Conservation (phyloP, 2,329 filamentous ascomycete genomes). For the Penicillium janthinellum region DNA sequence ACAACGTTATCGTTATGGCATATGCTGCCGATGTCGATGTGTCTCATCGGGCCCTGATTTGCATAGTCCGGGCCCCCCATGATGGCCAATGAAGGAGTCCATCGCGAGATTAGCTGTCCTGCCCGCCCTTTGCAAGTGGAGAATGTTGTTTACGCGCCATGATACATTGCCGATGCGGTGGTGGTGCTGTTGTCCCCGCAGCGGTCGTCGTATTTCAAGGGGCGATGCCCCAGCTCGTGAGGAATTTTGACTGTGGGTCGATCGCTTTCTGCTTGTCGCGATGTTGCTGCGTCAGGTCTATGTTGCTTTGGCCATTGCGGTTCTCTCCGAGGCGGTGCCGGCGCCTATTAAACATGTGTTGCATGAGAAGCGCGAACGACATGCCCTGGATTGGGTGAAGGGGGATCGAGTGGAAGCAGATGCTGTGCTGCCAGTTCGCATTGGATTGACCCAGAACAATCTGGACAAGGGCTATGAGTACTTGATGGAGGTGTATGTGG, state of each 20-base stretch:
- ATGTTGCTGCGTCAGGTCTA: conserved; percentile 23
- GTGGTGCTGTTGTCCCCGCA: not conserved
- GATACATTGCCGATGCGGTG: conserved; percentile 2
- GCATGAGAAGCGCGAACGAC: conserved; percentile 45
- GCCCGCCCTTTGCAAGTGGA: conserved; percentile 5
- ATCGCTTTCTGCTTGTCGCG: not conserved
- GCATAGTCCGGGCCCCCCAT: conserved; percentile 8
- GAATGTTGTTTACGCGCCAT: conserved; percentile 11
- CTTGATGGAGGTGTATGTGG: conserved; percentile 45
- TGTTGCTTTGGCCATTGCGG: conserved; percentile 23
- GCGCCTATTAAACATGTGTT: conserved; percentile 41
- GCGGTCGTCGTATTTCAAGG: conserved; percentile 20
- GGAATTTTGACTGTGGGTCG: not conserved
- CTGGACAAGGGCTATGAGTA: conserved; percentile 48
- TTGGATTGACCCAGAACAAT: conserved; percentile 51
- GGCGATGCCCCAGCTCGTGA: not conserved
- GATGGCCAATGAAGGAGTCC: conserved; percentile 17
- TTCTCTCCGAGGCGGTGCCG: conserved; percentile 30
- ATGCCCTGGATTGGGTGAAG: conserved; percentile 42
- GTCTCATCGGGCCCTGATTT: conserved; percentile 15
- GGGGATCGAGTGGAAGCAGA: conserved; percentile 38
- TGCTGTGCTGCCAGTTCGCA: conserved; percentile 48
- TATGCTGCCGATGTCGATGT: conserved; percentile 3
- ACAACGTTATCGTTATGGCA: not conserved
- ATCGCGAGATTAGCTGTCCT: conserved; percentile 3